Conservation (phyloP, 2,329 filamentous ascomycete genomes). For the Periconia digitata region DNA sequence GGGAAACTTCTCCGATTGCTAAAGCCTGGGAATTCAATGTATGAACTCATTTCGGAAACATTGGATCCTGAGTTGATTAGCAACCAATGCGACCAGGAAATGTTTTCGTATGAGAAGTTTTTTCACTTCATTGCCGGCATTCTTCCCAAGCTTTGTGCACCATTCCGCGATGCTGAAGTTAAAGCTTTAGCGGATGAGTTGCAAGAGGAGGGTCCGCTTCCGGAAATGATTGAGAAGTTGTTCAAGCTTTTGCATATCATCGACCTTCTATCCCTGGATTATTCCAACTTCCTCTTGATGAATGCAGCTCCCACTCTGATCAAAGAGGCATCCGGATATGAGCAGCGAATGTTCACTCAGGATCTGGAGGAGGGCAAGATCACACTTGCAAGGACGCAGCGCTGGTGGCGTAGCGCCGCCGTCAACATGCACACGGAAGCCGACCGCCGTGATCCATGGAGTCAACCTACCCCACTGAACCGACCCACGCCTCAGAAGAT, state of each 20-base stretch:
- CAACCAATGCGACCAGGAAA: slow-evolving; percentile 68
- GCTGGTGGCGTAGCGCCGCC: slow-evolving; percentile 67
- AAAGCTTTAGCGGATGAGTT: slow-evolving; percentile 67
- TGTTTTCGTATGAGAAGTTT: slow-evolving; percentile 80
- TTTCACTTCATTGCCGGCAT: slow-evolving; percentile 75
- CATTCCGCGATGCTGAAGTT: slow-evolving; percentile 76
- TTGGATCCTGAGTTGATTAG: slow-evolving; percentile 72
- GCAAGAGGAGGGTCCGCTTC: slow-evolving; percentile 47
- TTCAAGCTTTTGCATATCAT: slow-evolving; percentile 75
- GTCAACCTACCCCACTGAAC: slow-evolving; percentile 56
- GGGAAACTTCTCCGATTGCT: slow-evolving; percentile 73
- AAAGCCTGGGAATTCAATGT: slow-evolving; percentile 70
- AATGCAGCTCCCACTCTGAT: slow-evolving; percentile 71
- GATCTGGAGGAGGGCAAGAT: slow-evolving; percentile 61
- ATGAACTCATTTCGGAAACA: slow-evolving; percentile 73
- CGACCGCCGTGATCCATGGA: slow-evolving; percentile 68
- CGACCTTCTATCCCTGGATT: slow-evolving; percentile 76
- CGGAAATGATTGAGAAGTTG: slow-evolving; percentile 72
- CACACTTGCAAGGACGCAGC: slow-evolving; percentile 61
- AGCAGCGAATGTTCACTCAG: slow-evolving; percentile 70
- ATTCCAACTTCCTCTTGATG: slow-evolving; percentile 78
- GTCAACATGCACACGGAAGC: slow-evolving; percentile 67
- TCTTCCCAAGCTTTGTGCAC: slow-evolving; percentile 77
- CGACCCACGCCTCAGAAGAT: slow-evolving; percentile 69
- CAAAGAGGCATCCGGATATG: slow-evolving; percentile 71